Conservation (phyloP, 2,329 filamentous ascomycete species). For the Aureobasidium sp. region DNA sequence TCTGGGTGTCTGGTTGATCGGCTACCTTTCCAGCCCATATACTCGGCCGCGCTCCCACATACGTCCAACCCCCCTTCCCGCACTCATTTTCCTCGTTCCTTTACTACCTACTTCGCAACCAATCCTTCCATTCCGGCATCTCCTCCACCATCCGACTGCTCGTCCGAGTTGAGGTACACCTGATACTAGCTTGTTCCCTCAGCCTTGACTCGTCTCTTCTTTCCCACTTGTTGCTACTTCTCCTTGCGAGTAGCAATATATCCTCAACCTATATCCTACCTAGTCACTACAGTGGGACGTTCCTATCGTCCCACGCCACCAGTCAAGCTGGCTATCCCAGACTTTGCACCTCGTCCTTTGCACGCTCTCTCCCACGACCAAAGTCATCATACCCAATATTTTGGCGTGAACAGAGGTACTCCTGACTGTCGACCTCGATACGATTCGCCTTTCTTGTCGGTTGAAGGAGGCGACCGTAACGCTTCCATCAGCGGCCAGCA, state of each 20-base stretch:
- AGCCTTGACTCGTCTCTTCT: not conserved
- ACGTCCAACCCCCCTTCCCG: not conserved
- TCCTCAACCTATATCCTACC: not conserved
- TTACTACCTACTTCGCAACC: not conserved
- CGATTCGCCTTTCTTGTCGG: conserved; percentile 14
- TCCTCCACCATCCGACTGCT: not conserved
- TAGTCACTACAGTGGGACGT: conserved; percentile 6
- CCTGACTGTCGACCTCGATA: conserved; percentile 10
- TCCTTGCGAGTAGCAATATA: not conserved
- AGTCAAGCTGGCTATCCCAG: conserved; percentile 17
- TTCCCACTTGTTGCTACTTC: not conserved
- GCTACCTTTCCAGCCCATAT: conserved; percentile 9
- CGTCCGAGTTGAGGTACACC: not conserved
- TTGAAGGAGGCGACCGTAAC: conserved; percentile 8
- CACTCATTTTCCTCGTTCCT: conserved; percentile 2
- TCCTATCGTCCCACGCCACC: conserved; percentile 13
- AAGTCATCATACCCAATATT: conserved; percentile 9
- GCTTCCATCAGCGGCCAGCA: conserved; percentile 14
- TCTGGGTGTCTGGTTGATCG: conserved; percentile 8
- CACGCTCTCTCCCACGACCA: conserved; percentile 14
- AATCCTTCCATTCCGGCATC: not conserved
- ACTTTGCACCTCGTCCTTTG: conserved; percentile 14
- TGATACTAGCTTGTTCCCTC: not conserved
- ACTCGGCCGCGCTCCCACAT: conserved; percentile 1
- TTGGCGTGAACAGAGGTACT: not conserved